Conservation (phyloP, 2,329 filamentous ascomycete species). For the Pyricularia sp. region DNA sequence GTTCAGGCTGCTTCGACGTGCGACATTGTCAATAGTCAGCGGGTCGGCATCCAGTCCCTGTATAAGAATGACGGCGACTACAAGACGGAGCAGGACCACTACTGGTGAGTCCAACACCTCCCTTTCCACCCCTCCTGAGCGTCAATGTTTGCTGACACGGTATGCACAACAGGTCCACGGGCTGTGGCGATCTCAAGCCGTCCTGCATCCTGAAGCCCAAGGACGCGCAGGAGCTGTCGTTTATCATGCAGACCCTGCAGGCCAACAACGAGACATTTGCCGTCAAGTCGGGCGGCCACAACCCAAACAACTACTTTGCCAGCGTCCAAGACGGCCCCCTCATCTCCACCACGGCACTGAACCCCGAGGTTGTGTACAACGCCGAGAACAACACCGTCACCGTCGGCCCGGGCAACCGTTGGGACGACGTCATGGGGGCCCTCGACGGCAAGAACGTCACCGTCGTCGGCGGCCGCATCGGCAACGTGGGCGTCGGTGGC, state of each 20-base stretch:
- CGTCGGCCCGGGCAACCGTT: slow-evolving; percentile 25
- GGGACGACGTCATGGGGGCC: slow-evolving; percentile 26
- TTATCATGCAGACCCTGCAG: slow-evolving; percentile 10
- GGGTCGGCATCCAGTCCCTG: background rate
- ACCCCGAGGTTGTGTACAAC: slow-evolving; percentile 20
- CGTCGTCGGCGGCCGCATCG: slow-evolving; percentile 24
- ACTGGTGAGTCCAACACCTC: background rate
- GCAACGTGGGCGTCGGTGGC: slow-evolving; percentile 24
- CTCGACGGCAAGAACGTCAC: slow-evolving; percentile 21
- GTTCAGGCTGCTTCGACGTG: slow-evolving; percentile 1
- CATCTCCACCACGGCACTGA: slow-evolving; percentile 32
- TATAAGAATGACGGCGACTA: background rate
- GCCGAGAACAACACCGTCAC: slow-evolving; percentile 21
- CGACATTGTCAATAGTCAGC: background rate
- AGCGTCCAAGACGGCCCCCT: slow-evolving; percentile 30
- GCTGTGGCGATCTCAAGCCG: slow-evolving; percentile 11
- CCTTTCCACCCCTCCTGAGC: background rate
- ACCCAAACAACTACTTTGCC: slow-evolving; percentile 30
- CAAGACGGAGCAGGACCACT: background rate
- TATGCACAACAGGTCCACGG: slow-evolving; percentile 12
- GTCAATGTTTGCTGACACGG: background rate
- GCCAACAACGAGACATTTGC: slow-evolving; percentile 28
- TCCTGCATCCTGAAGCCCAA: slow-evolving; percentile 13
- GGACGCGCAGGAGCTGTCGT: slow-evolving; percentile 11
- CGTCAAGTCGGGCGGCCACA: slow-evolving; percentile 39